Evolutionary conservation across 2,329 filamentous ascomycete species (phyloP).

Genomic region (Beauveria pseudobassiana): DNA sequence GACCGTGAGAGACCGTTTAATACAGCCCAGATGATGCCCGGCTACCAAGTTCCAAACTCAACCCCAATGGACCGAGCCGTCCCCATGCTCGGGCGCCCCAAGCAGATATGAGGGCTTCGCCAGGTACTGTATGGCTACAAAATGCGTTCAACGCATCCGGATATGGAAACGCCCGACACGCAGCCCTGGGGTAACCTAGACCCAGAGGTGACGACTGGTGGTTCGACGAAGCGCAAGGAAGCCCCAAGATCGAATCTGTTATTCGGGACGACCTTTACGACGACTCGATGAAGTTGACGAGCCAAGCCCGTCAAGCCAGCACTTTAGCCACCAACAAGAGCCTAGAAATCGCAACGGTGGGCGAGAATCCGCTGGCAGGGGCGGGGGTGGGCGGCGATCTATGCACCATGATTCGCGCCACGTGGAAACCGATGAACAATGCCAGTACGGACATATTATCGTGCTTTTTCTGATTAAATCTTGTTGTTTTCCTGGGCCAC

Average conservation of each 20-base stretch:
- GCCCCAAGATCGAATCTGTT: neutral
- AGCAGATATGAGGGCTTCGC: neutral
- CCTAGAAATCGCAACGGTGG: neutral
- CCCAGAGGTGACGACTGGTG: neutral
- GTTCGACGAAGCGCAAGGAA: neutral
- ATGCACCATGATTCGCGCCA: too few relatives aligned
- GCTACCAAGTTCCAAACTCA: neutral
- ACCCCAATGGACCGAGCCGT: neutral
- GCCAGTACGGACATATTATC: neutral
- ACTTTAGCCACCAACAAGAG: neutral
- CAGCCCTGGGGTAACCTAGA: neutral
- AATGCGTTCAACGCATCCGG: neutral
- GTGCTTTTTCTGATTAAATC: neutral
- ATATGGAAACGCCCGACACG: neutral
- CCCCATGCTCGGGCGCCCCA: neutral
- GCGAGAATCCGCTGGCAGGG: neutral
- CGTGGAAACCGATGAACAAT: neutral
- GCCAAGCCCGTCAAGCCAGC: neutral
- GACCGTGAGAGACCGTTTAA: too few relatives aligned
- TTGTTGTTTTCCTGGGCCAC: neutral
- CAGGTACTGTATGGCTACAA: neutral
- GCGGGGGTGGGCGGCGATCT: neutral
- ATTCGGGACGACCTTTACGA: neutral
- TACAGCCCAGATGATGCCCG: neutral
- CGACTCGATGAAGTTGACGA: neutral